Percentiles rank a stretch among this genome's conserved stretches.
Evolutionary conservation across 1,139 yeast species (phyloP).

Genomic region (Magnusiomyces magnusii): DNA sequence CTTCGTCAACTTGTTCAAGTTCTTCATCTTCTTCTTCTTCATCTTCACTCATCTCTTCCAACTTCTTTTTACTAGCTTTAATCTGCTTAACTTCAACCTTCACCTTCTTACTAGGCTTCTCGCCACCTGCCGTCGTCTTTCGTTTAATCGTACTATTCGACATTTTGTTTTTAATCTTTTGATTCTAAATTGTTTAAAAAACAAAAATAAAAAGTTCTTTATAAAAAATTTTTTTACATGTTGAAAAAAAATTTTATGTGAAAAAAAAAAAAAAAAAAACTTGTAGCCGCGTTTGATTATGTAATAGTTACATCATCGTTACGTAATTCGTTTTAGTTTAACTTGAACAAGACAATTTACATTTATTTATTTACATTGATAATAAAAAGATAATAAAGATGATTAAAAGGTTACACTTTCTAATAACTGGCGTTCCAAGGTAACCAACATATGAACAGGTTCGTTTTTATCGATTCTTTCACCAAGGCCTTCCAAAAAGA

Average conservation of each 20-base stretch:
- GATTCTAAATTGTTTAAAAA: not conserved
- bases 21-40: constrained; percentile 13
- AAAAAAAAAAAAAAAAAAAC: no score
- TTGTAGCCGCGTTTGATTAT: no score
- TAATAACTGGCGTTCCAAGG: not conserved
- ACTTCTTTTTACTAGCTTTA: not conserved
- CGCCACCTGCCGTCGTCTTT: not conserved
- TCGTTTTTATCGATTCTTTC: constrained; percentile 1
- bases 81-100: not conserved
- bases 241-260: no score
- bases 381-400: no score
- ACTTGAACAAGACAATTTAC: no score
- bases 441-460: not conserved
- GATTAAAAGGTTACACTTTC: not conserved
- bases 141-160: not conserved
- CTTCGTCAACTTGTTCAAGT: constrained; percentile 19
- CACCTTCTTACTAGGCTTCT: not conserved
- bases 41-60: not conserved
- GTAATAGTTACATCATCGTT: no score
- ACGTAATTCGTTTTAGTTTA: no score
- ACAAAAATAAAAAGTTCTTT: no score
- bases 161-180: not conserved
- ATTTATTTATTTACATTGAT: no score
- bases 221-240: no score
- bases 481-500: constrained; percentile 5